Evolutionary conservation across 1,284 basidiomycete genomes (phyloP).

Genomic region (Ceratobasidium sp.): DNA sequence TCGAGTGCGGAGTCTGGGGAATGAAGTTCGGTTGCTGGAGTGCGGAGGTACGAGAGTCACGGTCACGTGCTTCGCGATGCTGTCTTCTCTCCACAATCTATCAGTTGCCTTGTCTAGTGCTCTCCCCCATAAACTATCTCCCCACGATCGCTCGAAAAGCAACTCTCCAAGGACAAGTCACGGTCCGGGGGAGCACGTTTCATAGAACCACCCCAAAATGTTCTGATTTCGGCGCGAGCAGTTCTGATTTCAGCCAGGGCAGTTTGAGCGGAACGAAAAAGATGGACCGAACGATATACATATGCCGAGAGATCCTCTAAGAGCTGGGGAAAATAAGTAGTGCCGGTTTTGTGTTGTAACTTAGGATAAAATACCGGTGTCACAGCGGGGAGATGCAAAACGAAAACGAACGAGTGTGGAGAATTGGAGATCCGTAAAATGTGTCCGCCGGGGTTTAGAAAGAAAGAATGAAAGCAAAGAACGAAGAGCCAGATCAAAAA

Average conservation of each 20-base stretch:
- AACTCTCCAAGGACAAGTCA: no score
- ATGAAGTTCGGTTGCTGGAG: neutral
- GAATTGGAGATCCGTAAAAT: slow-evolving; percentile 12
- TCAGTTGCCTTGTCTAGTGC: no score
- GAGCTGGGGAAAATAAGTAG: neutral
- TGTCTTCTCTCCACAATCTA: no score
- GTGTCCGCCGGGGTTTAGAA: neutral
- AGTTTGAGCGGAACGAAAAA: neutral
- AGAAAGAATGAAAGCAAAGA: slow-evolving; percentile 12
- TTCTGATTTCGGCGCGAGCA: no score
- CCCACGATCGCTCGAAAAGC: no score
- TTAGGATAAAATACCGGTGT: neutral
- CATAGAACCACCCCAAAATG: neutral
- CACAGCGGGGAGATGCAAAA: neutral
- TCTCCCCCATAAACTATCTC: no score
- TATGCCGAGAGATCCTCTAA: slow-evolving; percentile 22
- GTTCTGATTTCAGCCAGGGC: no score
- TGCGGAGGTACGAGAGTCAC: neutral
- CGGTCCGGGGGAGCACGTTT: no score
- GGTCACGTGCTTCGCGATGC: slow-evolving; percentile 1
- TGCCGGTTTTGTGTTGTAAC: neutral
- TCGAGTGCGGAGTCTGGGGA: neutral
- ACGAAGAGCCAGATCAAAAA: slow-evolving; percentile 1
- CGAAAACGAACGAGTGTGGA: slow-evolving; percentile 3
- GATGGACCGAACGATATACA: slow-evolving; percentile 26